A percentile compares a stretch with the other conserved stretches of the same genome.
These are phyloP conservation scores for Coemansia sp. DNA, from an alignment of 192 early-diverging fungal species.

Conservation along the genomic window DNA sequence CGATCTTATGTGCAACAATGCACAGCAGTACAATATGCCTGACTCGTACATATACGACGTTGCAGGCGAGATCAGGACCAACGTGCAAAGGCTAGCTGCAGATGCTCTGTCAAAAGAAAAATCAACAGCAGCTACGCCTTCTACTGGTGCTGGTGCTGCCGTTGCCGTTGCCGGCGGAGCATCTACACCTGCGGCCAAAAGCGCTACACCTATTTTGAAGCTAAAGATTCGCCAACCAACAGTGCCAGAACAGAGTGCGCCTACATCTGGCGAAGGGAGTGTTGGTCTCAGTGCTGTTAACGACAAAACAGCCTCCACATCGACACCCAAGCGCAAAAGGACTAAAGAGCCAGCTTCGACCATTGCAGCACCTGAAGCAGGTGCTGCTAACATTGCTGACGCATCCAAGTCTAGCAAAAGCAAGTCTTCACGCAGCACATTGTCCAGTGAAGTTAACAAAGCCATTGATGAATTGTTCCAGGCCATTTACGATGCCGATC, in stretches of 20 bases:
- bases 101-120: background rate
- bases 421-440: background rate
- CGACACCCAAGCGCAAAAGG: conserved; percentile 42
- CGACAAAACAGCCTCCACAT: background rate
- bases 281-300: background rate
- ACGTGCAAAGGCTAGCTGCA: conserved; percentile 29
- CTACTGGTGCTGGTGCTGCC: background rate
- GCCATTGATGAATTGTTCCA: conserved; percentile 47
- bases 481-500: conserved; percentile 50
- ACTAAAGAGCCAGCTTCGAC: conserved; percentile 9
- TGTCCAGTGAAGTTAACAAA: conserved; percentile 3
- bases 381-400: background rate
- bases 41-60: conserved; percentile 49
- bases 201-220: background rate
- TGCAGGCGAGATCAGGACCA: conserved; percentile 39
- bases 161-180: background rate
- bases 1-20: conserved; percentile 87
- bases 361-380: background rate
- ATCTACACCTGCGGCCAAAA: background rate
- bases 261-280: background rate
- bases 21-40: conserved; percentile 80
- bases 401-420: background rate
- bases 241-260: conserved; percentile 13
- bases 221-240: conserved; percentile 27
- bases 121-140: background rate